phyloP scores from a whole-genome alignment of 2,329 filamentous ascomycete genomes.

The Rasamsonia emersonii region DNA sequence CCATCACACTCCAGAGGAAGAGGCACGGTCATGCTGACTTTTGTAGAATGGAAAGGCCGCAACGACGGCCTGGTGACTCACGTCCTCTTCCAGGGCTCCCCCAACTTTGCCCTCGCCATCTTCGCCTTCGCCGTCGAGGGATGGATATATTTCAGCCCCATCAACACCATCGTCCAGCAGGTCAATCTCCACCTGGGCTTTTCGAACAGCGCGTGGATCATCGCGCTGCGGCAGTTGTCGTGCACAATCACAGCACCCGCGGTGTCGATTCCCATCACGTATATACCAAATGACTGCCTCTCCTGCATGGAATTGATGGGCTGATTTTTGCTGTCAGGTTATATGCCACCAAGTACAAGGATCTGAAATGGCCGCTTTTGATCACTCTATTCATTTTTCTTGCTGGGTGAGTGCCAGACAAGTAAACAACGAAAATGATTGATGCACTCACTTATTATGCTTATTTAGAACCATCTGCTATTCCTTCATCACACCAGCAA shows the following conservation, averaged over 20 bases:
- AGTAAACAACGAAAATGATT: not conserved
- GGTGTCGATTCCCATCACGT: slow-evolving; percentile 1
- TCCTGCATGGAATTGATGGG: not conserved
- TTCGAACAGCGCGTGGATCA: slow-evolving; percentile 1
- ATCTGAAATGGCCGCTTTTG: slow-evolving; percentile 4
- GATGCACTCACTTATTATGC: too few relatives aligned
- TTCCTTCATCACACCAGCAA: slow-evolving; percentile 5
- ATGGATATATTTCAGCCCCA: slow-evolving; percentile 6
- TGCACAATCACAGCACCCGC: not conserved
- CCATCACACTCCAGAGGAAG: too few relatives aligned
- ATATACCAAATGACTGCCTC: too few relatives aligned
- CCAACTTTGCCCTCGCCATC: slow-evolving; percentile 4
- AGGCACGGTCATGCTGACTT: too few relatives aligned
- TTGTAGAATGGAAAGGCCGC: slow-evolving; percentile 6
- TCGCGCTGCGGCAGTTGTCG: not conserved
- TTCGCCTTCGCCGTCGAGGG: slow-evolving; percentile 7
- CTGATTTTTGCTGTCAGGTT: not conserved
- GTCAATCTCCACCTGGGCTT: slow-evolving; percentile 5
- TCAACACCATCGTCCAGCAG: slow-evolving; percentile 5
- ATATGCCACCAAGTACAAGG: slow-evolving; percentile 1
- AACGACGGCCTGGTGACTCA: slow-evolving; percentile 4
- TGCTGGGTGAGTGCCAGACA: slow-evolving; percentile 2
- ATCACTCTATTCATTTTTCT: slow-evolving; percentile 2
- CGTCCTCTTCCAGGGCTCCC: slow-evolving; percentile 5
- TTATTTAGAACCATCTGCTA: slow-evolving; percentile 3